Percentiles rank a stretch among this genome's conserved stretches.
Evolutionary conservation across 2,329 filamentous ascomycete genomes (phyloP).

Genomic region (Akanthomyces muscarius): DNA sequence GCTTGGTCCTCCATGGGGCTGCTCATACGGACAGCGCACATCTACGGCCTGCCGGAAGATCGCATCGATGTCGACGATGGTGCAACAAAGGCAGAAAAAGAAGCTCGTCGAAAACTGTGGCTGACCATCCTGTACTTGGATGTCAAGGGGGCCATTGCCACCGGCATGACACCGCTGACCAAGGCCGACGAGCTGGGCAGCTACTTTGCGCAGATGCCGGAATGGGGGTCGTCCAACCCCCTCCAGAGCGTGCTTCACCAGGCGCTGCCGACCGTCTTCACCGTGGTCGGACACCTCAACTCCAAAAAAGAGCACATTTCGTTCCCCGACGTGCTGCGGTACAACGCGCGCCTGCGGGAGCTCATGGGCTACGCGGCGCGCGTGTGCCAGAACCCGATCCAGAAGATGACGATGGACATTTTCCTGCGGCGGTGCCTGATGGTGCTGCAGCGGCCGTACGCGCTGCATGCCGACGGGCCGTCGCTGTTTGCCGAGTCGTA

Average conservation of each 20-base stretch:
- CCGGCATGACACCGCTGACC: conserved; percentile 34
- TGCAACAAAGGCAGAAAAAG: conserved; percentile 25
- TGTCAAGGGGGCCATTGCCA: conserved; percentile 33
- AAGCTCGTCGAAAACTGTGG: conserved; percentile 31
- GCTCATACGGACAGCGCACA: conserved; percentile 32
- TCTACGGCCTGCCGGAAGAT: conserved; percentile 33
- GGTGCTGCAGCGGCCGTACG: conserved; percentile 34
- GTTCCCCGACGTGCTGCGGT: conserved; percentile 31
- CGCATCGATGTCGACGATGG: conserved; percentile 25
- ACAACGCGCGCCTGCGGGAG: conserved; percentile 31
- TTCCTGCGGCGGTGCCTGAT: conserved; percentile 34
- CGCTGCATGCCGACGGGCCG: conserved; percentile 31
- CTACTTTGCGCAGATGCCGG: conserved; percentile 23
- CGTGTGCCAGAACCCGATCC: conserved; percentile 28
- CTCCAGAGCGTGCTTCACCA: conserved; percentile 32
- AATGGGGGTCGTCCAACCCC: conserved; percentile 27
- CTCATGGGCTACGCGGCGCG: conserved; percentile 30
- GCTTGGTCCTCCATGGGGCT: conserved; percentile 34
- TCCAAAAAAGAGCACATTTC: conserved; percentile 29
- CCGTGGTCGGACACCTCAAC: conserved; percentile 31
- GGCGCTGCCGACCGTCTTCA: conserved; percentile 30
- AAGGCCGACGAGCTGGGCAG: conserved; percentile 29
- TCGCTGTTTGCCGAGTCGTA: conserved; percentile 33
- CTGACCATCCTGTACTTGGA: conserved; percentile 35
- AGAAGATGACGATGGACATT: conserved; percentile 33